phyloP scores from a whole-genome alignment of 2,329 filamentous ascomycete genomes.

The Coniochaeta sp. region DNA sequence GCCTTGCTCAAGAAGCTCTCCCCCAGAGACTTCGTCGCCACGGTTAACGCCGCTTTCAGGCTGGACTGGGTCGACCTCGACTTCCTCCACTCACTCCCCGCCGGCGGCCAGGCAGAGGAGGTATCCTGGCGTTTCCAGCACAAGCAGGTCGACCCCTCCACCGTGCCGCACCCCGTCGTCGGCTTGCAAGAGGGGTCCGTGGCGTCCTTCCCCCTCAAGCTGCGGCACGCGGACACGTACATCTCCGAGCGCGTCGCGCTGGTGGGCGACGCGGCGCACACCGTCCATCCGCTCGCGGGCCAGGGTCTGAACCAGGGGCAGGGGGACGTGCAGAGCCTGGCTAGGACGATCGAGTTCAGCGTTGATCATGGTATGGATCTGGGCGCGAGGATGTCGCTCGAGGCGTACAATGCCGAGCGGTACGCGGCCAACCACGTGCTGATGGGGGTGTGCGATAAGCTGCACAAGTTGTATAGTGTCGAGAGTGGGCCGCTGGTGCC shows the following conservation, averaged over 20 bases:
- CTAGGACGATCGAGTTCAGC: slow-evolving; percentile 66
- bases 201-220: slow-evolving; percentile 83
- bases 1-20: slow-evolving; percentile 70
- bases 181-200: slow-evolving; percentile 72
- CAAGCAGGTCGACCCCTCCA: slow-evolving; percentile 45
- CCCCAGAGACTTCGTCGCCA: slow-evolving; percentile 66
- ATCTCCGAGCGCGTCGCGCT: slow-evolving; percentile 84
- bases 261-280: slow-evolving; percentile 91
- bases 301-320: slow-evolving; percentile 94
- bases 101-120: slow-evolving; percentile 60
- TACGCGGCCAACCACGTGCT: slow-evolving; percentile 78
- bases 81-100: slow-evolving; percentile 69
- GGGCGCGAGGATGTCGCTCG: slow-evolving; percentile 69
- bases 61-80: slow-evolving; percentile 71
- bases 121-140: slow-evolving; percentile 76
- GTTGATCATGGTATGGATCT: slow-evolving; percentile 82
- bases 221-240: slow-evolving; percentile 93
- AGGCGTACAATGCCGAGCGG: slow-evolving; percentile 72
- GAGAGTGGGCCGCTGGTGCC: slow-evolving; percentile 73
- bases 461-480: slow-evolving; percentile 87
- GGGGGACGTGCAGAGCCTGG: slow-evolving; percentile 76
- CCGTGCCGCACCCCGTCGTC: slow-evolving; percentile 59
- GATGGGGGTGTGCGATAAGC: slow-evolving; percentile 76
- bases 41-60: slow-evolving; percentile 92
- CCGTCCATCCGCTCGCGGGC: slow-evolving; percentile 87